These are phyloP conservation scores for Neoscytalidium dimidiatum DNA, from an alignment of 2,329 filamentous ascomycete genomes.

Conservation along the genomic window DNA sequence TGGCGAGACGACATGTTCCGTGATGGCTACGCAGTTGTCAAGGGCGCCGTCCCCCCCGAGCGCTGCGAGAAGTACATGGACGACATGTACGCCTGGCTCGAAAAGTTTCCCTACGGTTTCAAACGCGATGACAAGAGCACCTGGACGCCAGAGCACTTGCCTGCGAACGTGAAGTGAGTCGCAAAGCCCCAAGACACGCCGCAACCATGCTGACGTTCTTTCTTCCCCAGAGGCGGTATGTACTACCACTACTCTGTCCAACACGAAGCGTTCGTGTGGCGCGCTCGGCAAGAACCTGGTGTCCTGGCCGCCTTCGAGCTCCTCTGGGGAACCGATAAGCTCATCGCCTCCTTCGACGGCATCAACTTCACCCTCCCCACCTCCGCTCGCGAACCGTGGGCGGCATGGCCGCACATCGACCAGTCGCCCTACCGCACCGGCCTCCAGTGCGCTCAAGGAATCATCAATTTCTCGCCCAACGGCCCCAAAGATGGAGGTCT, in stretches of 20 bases:
- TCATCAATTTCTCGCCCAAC: constrained; percentile 48
- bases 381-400: constrained; percentile 41
- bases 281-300: constrained; percentile 43
- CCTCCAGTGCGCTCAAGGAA: constrained; percentile 45
- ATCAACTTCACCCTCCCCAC: constrained; percentile 48
- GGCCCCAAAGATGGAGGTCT: constrained; percentile 51
- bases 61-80: constrained; percentile 42
- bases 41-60: constrained; percentile 41
- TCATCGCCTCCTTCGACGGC: constrained; percentile 34
- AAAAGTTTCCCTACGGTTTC: constrained; percentile 31
- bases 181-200: neutral
- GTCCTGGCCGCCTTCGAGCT: constrained; percentile 45
- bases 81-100: constrained; percentile 32
- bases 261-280: constrained; percentile 50
- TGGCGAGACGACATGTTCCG: constrained; percentile 45
- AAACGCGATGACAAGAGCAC: constrained; percentile 37
- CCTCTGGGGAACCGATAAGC: constrained; percentile 41
- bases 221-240: constrained; percentile 45
- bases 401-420: constrained; percentile 50
- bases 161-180: constrained; percentile 28
- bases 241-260: constrained; percentile 42
- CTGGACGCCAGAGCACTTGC: constrained; percentile 48
- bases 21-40: constrained; percentile 46
- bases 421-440: constrained; percentile 45
- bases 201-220: constrained; percentile 28